Evolutionary conservation across 495 filamentous ascomycete species (phyloP), one percentile per base, ranked within the genome.

Genomic region (Rusavskia elegans): DNA sequence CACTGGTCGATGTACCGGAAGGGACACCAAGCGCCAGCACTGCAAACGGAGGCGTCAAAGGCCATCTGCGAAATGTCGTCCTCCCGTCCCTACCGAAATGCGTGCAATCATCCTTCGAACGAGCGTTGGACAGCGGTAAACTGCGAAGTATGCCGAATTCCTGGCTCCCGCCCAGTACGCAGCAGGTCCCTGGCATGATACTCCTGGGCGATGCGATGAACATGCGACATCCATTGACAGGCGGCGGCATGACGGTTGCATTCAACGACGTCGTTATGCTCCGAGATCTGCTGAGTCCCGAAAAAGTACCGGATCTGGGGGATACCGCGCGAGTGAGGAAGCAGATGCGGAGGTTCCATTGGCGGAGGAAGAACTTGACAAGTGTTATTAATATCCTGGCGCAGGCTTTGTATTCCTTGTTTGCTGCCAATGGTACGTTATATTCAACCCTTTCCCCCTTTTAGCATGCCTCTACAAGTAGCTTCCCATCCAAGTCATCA

Each of bases 301-400:
- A 76, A 44, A 60, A 64, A 0, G 72, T 93, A 5, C 85, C 87
- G 3, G 68, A 73, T 55, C 69, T 98, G n/a, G 75, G 71, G 29
- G 75, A 95, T 60, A 78, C 79, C 9, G 57, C 62, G 0, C 65
- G 68, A 8, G 80, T 98, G 1, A 60, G 79, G 10, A 71, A 68
- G 45, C 83, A 85, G 55, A 84, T 98, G 75, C 64, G 66, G 4
- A 64, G 64, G 11, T 94, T 97, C 69, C 87, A 97, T 72, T 95
- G 87, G 88, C 66, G 73, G 54, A 77, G 92, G 49, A 98, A 98
- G 69, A 62, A 70, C 38, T 71, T 87, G 13, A 85, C 87, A 0
- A 78, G 79, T 35, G 87, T 95, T 51, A 90, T 98, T 73, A 98
- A 98, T 65, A 94, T 96, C 53, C 80, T 98, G 1, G 89, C 93